Evolutionary conservation across 441 rosid genomes (phyloP), one percentile per base, ranked within the genome.

Genomic region (Hypseocharis bilobata): DNA sequence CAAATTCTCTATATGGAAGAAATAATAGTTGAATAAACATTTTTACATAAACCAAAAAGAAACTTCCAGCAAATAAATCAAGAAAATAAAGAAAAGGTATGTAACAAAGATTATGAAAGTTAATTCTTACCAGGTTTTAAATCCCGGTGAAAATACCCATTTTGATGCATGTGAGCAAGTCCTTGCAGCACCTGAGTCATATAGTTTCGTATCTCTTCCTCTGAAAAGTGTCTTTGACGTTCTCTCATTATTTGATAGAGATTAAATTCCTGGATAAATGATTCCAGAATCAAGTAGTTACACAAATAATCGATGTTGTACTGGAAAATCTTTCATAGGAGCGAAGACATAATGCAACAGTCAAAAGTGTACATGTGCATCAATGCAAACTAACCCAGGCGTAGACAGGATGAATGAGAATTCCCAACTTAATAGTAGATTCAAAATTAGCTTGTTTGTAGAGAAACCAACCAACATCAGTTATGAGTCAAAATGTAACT

Each of bases 171-270:
- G 70, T 86, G 92, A 36, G 76, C 72, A 28, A 86, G 87, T 62
- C 92, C 92, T 77, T 79, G 86, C 72, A 86, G 76, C 72, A 86
- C 66, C 72, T 86, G 92, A 72, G 81, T 77, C 81, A 81, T 82
- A 68, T 78, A 77, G 66, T 72, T 73, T 14, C 81, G 77, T 64
- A 86, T 81, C 68, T 83, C 87, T 66, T 71, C 85, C 66, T 83
- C 92, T 0, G 83, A 80, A 52, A 86, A 83, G 22, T 84, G 82
- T 19, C 42, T 44, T 55, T 76, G 78, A 49, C 71, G 77, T 61
- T 84, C 86, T 73, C 78, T 79, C 85, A 84, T 84, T 76, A 82
- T 73, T 44, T 86, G 83, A 64, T 86, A 86, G 27, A 86, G 84
- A 72, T 81, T 84, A 67, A 80, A 83, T 40, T 84, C 89, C 92